These are phyloP conservation scores for Euphorbia pulcherrima DNA, from an alignment of 345 rosid species.

Conservation along the genomic window DNA sequence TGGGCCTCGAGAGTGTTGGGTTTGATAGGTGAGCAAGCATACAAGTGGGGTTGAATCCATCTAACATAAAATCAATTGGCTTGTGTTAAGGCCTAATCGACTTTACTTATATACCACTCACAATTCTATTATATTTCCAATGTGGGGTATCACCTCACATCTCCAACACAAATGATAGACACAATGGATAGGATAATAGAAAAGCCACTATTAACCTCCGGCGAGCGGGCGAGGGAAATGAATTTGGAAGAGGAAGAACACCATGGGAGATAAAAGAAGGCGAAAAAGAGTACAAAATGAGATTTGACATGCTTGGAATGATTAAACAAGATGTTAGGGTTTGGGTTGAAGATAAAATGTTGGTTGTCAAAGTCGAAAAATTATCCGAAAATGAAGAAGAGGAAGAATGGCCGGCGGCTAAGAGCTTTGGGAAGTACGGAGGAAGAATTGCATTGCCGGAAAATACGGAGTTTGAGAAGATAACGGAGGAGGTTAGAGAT, in stretches of 20 bases:
- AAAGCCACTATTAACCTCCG: conserved; percentile 28
- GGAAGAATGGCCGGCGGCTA: conserved; percentile 50
- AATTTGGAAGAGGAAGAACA: conserved; percentile 50
- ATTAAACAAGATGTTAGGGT: conserved; percentile 57
- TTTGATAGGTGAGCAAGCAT: no score
- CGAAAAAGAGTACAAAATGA: conserved; percentile 47
- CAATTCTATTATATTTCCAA: no score
- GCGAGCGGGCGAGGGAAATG: conserved; percentile 19
- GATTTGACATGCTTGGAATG: conserved; percentile 78
- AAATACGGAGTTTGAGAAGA: conserved; percentile 51
- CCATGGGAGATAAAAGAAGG: conserved; percentile 69
- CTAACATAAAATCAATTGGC: no score
- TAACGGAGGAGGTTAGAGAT: conserved; percentile 57
- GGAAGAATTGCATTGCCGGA: conserved; percentile 63
- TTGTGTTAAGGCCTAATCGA: no score
- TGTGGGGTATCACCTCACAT: no score
- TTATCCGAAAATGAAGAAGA: conserved; percentile 27
- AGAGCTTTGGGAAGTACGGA: conserved; percentile 52
- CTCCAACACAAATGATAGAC: conserved; percentile 67
- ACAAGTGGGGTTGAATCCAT: no score
- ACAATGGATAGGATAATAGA: conserved; percentile 62
- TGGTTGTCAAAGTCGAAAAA: conserved; percentile 55
- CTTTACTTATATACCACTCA: no score
- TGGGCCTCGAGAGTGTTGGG: no score
- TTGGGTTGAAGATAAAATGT: conserved; percentile 59